These are phyloP conservation scores for Silene uniflora DNA, from an alignment of 148 eudicot species.

Conservation along the genomic window DNA sequence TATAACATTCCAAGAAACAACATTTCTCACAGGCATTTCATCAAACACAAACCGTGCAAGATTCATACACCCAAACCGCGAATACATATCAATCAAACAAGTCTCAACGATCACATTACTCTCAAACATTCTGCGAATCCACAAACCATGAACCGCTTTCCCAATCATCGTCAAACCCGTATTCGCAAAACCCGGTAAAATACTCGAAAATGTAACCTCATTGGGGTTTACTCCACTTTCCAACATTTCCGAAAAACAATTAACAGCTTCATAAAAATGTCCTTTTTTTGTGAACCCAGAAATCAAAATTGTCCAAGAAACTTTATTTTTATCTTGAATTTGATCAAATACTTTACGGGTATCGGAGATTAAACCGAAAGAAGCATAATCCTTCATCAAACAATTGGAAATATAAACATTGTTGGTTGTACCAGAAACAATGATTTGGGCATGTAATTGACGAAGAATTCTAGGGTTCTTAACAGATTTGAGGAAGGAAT, in stretches of 20 bases:
- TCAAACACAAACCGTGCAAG: conserved; percentile 46
- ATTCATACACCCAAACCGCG: conserved; percentile 29
- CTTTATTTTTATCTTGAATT: conserved; percentile 36
- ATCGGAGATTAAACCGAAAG: conserved; percentile 25
- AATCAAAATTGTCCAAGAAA: conserved; percentile 52
- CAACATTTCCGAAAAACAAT: conserved; percentile 36
- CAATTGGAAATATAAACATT: conserved; percentile 38
- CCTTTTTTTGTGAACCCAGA: conserved; percentile 41
- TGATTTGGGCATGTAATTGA: conserved; percentile 42
- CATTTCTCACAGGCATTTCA: conserved; percentile 41
- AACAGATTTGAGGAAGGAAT: conserved; percentile 34
- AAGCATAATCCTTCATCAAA: conserved; percentile 39
- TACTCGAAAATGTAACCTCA: conserved; percentile 41
- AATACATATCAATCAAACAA: conserved; percentile 46
- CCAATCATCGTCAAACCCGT: conserved; percentile 33
- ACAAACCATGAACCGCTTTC: conserved; percentile 44
- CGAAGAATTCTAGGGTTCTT: conserved; percentile 25
- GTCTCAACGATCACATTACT: conserved; percentile 47
- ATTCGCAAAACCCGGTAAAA: conserved; percentile 42
- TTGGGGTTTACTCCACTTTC: conserved; percentile 28
- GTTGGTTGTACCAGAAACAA: conserved; percentile 30
- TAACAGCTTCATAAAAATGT: conserved; percentile 34
- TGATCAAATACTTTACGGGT: conserved; percentile 34
- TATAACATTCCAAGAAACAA: conserved; percentile 55
- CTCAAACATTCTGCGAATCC: conserved; percentile 34